Evolutionary conservation across 2,329 filamentous ascomycete genomes (phyloP).

Genomic region (Ophiostoma piceae): DNA sequence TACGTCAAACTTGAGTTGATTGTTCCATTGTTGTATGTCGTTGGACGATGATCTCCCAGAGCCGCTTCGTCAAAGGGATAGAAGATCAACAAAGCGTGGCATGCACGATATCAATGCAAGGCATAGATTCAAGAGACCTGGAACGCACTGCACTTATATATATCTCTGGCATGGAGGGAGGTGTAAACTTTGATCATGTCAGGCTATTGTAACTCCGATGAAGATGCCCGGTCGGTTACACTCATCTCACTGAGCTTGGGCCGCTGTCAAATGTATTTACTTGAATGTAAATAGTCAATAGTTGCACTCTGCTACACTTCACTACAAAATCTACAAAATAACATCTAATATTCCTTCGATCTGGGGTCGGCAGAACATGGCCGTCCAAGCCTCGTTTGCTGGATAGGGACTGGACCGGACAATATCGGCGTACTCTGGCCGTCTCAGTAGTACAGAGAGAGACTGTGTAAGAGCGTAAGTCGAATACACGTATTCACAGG

Average conservation of each 20-base stretch:
- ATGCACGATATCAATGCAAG: neutral
- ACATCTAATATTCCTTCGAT: neutral
- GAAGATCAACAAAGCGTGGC: neutral
- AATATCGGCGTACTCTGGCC: neutral
- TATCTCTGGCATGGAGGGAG: neutral
- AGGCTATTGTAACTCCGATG: neutral
- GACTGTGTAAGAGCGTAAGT: neutral
- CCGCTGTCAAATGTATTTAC: neutral
- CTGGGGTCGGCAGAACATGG: neutral
- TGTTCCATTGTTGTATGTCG: neutral
- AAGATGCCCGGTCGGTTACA: neutral
- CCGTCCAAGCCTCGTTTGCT: neutral
- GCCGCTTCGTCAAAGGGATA: neutral
- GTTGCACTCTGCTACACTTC: neutral
- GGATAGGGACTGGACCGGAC: neutral
- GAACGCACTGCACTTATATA: neutral
- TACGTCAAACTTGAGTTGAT: too few species aligned
- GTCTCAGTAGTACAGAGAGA: too few species aligned
- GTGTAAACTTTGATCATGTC: neutral
- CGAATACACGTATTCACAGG: neutral
- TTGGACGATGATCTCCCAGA: neutral
- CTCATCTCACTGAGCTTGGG: neutral
- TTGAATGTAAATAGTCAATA: neutral
- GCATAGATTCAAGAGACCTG: neutral
- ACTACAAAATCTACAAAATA: too few species aligned